Evolutionary conservation across 345 rosid species (phyloP), one percentile per base, ranked within the genome.

Genomic region (Euphorbia pulcherrima): DNA sequence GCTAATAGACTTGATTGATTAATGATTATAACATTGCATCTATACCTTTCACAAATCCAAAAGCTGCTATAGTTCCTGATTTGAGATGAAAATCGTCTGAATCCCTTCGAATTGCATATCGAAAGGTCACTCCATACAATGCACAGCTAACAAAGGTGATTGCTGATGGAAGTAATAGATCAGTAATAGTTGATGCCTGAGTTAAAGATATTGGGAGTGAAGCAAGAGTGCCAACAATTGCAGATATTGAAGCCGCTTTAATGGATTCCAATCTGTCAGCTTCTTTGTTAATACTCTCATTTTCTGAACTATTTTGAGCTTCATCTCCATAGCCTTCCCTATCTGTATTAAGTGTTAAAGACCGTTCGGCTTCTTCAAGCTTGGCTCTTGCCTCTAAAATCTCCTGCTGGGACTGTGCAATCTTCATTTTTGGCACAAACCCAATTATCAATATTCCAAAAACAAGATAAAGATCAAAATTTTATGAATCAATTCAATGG

Each of bases 71-170:
- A 4, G 94, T 86, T 63, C 98, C 97, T 0, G 90, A 73, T 68
- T 90, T 93, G 0, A 87, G 87, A 68, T 87, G 94, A 64, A 77
- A 55, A 69, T 90, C 75, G 69, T 87, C 90, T 78, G 89, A 73
- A 75, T 93, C 96, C 75, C 92, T 75, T 81, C 97, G 78, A 8
- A 93, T 80, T 33, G 85, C 77, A 51, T 93, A 89, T 59, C 97
- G 88, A 61, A 81, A 93, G 26, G 97, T 90, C 56, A 90, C 86
- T 11, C 98, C 98, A 21, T 87, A 90, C 68, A 93, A 77, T 35
- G 96, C 96, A 62, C 94, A 90, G 88, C 97, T 87, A n/a, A 85
- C 71, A 59, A 86, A 84, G 58, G 85, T 81, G 70, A 80, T 57
- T 26, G 81, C 88, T 0, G 81, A 21, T 26, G 97, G 88, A 54